Conservation (phyloP, 441 rosid species). For the Erodium trifolium region DNA sequence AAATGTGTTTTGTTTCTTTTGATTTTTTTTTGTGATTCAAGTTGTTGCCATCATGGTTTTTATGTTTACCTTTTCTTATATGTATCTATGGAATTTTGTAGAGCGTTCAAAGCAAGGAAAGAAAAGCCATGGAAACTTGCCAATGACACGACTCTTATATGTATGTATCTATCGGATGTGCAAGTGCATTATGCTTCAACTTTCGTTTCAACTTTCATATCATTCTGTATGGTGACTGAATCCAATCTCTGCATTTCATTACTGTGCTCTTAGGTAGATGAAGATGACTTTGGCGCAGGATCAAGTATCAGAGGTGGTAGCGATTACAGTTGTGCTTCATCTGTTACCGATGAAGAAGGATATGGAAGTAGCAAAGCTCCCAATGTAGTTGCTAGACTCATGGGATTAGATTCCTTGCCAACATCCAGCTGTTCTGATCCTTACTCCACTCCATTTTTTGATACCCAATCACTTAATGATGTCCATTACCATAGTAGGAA, state of each 20-base stretch:
- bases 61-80: conserved; percentile 11
- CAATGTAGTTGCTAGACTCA: conserved; percentile 88
- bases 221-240: conserved; percentile 12
- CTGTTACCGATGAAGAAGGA: conserved; percentile 81
- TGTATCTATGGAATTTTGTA: conserved; percentile 14
- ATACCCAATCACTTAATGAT: conserved; percentile 47
- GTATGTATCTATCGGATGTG: not conserved
- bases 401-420: conserved; percentile 89
- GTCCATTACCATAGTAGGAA: conserved; percentile 38
- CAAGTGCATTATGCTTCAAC: not conserved
- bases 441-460: conserved; percentile 49
- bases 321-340: conserved; percentile 84
- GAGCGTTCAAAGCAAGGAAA: conserved; percentile 62
- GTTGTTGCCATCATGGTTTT: conserved; percentile 11
- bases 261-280: conserved; percentile 45
- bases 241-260: conserved; percentile 5
- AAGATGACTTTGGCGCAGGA: conserved; percentile 48
- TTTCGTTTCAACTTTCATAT: not conserved
- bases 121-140: conserved; percentile 56
- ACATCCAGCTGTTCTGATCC: conserved; percentile 43
- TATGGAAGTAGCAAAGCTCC: conserved; percentile 63
- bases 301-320: conserved; percentile 47
- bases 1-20: not conserved
- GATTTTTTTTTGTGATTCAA: not conserved
- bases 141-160: conserved; percentile 34